Base-by-base conservation (phyloP, 2,329 filamentous ascomycete genomes). In the Colletotrichum eleusines region DNA sequence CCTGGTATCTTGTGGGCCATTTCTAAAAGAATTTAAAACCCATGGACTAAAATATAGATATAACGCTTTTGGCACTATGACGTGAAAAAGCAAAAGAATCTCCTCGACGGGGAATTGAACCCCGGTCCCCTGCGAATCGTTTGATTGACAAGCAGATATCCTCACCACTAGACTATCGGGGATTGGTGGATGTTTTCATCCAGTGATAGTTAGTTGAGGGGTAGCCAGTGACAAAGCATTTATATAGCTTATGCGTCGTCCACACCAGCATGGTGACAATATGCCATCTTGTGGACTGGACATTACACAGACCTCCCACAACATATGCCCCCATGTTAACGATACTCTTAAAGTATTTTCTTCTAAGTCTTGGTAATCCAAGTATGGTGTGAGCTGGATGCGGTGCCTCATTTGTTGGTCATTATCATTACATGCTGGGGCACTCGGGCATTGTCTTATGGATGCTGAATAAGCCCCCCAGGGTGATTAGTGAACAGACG, bases 81-180 rank as follows among this genome's bases (percentile, higher is more conserved):
- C 1, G 7, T 7, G 33, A 38, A 18, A 0, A 1, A 44, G 33
- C 59, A 58, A 68, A 64, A 68, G 20, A 18, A 16, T 42, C 66
- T 69, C 66, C 66, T 69, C 66, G 66, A 69, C 61, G 66, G 66
- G 66, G 66, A 69, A 69, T 69, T 69, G 66, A 69, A 69, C 66
- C 66, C 66, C 66, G 66, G 66, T 69, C 66, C 66, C 66, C 66
- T 53, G 66, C 66, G 66, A 66, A 1, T n/a, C 9, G 33, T 12
- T 42, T 11, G 1, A 8, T 7, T 69, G 66, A 69, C 66, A 69
- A 69, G 66, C 66, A 53, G 66, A 69, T 69, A 69, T 69, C 66
- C 66, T 69, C 61, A 69, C 66, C 66, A 69, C 66, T 69, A 69
- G 66, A 69, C 66, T 69, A 69, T 69, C 66, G 66, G 57, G 66